Evolutionary conservation across 495 filamentous ascomycete genomes (phyloP).

Genomic region (Neurospora sp.): DNA sequence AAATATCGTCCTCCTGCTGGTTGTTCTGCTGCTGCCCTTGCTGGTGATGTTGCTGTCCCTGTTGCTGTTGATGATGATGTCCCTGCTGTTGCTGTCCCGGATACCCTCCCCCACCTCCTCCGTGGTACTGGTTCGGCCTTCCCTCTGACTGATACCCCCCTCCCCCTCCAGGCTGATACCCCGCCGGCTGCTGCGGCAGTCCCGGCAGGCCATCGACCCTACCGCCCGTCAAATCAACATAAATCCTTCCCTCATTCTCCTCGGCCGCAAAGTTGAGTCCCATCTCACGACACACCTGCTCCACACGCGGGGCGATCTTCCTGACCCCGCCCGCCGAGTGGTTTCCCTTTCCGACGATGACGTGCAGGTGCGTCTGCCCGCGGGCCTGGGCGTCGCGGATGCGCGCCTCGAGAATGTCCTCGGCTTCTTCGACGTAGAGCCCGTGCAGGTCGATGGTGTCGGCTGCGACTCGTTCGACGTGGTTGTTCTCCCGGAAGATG

Average conservation of each 20-base stretch:
- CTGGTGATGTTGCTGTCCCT: conserved; percentile 5
- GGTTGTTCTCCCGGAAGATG: conserved; percentile 93
- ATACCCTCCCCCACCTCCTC: conserved; percentile 24
- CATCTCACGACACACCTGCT: conserved; percentile 70
- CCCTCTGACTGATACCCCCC: conserved; percentile 23
- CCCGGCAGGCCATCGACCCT: conserved; percentile 36
- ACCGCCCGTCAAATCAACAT: conserved; percentile 35
- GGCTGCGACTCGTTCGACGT: conserved; percentile 50
- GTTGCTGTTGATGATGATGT: conserved; percentile 3
- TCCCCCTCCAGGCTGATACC: conserved; percentile 22
- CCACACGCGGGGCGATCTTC: conserved; percentile 86
- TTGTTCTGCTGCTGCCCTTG: conserved; percentile 27
- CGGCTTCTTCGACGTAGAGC: conserved; percentile 86
- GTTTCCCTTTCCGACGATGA: conserved; percentile 90
- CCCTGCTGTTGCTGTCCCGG: conserved; percentile 8
- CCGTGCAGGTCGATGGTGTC: conserved; percentile 94
- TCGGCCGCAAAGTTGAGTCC: conserved; percentile 76
- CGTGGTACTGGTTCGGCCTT: conserved; percentile 16
- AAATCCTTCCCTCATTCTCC: conserved; percentile 79
- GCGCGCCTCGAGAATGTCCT: conserved; percentile 73
- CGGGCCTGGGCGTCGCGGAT: conserved; percentile 62
- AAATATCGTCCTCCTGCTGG: conserved; percentile 49
- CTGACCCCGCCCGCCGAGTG: conserved; percentile 70
- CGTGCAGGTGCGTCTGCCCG: conserved; percentile 60
- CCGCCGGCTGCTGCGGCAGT: conserved; percentile 32